Conservation (phyloP, 2,329 filamentous ascomycete species). For the Dactylellina sp. region DNA sequence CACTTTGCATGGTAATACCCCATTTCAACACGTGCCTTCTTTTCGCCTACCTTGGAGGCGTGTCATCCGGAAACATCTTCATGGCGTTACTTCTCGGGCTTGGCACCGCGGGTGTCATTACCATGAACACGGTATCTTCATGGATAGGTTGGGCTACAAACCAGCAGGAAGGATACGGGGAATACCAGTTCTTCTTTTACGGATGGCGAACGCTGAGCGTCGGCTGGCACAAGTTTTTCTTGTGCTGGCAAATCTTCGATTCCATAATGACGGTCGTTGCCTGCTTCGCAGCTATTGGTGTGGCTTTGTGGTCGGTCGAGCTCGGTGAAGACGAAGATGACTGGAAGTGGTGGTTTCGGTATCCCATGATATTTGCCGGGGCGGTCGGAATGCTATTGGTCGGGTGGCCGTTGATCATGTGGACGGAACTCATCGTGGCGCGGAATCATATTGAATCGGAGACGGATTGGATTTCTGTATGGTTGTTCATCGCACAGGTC, state of each 20-base stretch:
- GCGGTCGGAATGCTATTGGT: not conserved
- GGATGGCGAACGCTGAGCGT: conserved; percentile 13
- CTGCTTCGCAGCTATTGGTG: not conserved
- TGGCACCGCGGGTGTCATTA: conserved; percentile 31
- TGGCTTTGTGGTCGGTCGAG: no score
- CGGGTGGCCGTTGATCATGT: conserved; percentile 21
- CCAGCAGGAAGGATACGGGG: conserved; percentile 27
- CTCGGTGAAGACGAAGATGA: not conserved
- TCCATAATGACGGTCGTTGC: not conserved
- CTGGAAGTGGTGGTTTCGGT: not conserved
- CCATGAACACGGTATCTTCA: conserved; percentile 36
- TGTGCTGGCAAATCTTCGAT: conserved; percentile 1
- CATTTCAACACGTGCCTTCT: conserved; percentile 19
- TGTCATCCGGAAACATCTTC: conserved; percentile 12
- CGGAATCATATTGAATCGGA: conserved; percentile 35
- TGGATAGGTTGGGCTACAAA: conserved; percentile 43
- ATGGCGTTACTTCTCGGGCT: conserved; percentile 19
- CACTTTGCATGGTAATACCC: conserved; percentile 9
- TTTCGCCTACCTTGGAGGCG: conserved; percentile 7
- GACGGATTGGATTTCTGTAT: conserved; percentile 28
- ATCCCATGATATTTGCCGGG: not conserved
- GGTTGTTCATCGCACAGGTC: conserved; percentile 23
- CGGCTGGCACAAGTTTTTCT: conserved; percentile 10
- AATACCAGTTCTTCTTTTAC: conserved; percentile 44
- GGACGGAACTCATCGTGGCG: conserved; percentile 25